Percentiles rank a stretch among this genome's conserved stretches.
These are phyloP conservation scores for Aspergillus ellipticus DNA, from an alignment of 495 filamentous ascomycete genomes.

Conservation along the genomic window DNA sequence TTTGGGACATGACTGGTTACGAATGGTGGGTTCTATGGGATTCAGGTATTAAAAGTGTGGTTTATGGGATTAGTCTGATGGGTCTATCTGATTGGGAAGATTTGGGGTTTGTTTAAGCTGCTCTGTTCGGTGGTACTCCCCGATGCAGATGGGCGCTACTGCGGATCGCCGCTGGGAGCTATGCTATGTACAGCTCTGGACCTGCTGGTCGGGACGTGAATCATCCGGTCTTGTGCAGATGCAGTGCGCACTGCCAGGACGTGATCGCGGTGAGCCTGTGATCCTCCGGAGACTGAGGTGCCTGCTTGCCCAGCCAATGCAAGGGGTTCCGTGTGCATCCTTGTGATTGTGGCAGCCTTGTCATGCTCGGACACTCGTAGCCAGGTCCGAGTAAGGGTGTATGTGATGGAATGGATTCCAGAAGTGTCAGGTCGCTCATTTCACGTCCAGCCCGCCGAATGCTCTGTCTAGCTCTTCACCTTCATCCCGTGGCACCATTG, in stretches of 20 bases:
- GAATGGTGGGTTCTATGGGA: too few relatives aligned
- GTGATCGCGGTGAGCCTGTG: too few relatives aligned
- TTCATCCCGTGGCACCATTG: conserved; percentile 50
- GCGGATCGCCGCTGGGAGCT: neutral
- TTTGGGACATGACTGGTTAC: too few relatives aligned
- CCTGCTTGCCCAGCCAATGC: neutral
- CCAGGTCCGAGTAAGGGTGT: neutral
- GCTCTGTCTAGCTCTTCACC: conserved; percentile 85
- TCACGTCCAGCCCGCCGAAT: conserved; percentile 67
- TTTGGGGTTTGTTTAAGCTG: too few relatives aligned
- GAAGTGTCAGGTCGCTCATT: conserved; percentile 23
- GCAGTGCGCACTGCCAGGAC: neutral
- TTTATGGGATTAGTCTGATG: too few relatives aligned
- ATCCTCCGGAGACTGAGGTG: neutral
- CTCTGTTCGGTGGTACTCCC: too few relatives aligned
- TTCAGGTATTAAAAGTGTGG: too few relatives aligned
- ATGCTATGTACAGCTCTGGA: neutral
- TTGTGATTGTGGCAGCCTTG: neutral
- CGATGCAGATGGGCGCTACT: too few relatives aligned
- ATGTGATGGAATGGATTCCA: neutral
- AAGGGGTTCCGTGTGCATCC: neutral
- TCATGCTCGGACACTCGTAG: neutral
- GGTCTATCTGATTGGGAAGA: too few relatives aligned
- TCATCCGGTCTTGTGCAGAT: neutral
- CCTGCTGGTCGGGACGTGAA: neutral